A percentile compares a stretch with the other conserved stretches of the same genome.
Evolutionary conservation across 2,329 filamentous ascomycete genomes (phyloP).

Genomic region (Dothiorella sarmentorum): DNA sequence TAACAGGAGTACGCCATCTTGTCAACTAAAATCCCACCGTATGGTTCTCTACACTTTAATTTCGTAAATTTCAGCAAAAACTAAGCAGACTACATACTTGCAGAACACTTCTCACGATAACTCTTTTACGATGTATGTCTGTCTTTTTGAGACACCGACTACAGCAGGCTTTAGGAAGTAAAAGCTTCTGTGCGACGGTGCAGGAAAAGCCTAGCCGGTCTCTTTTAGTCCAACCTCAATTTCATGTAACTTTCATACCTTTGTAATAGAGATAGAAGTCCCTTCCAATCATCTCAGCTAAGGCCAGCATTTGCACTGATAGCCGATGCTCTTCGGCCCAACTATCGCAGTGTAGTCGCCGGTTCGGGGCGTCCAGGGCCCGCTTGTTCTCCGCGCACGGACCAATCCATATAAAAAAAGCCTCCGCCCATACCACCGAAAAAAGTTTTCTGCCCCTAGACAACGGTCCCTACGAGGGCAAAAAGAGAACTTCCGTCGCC

Average conservation of each 20-base stretch:
- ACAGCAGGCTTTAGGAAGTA: neutral
- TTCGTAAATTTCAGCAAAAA: too few species aligned
- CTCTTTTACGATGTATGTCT: too few species aligned
- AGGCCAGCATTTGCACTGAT: neutral
- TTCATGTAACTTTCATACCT: neutral
- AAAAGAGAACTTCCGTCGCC: slow-evolving; percentile 29
- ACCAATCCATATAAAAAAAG: neutral
- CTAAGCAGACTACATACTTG: too few species aligned
- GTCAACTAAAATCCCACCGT: too few species aligned
- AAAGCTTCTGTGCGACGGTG: neutral
- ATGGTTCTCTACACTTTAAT: too few species aligned
- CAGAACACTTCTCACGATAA: too few species aligned
- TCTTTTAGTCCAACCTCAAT: neutral
- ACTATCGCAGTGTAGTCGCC: neutral
- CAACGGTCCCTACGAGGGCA: neutral
- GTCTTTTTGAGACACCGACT: neutral
- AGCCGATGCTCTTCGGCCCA: neutral
- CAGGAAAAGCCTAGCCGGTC: neutral
- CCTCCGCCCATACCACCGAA: neutral
- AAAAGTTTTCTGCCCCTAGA: neutral
- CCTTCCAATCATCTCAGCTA: neutral
- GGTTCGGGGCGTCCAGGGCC: neutral
- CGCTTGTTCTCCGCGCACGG: neutral
- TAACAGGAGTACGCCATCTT: too few species aligned
- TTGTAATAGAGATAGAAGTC: neutral